Evolutionary conservation across 352 stramenopile species (phyloP).

Genomic region (Phytophthora brassicae): DNA sequence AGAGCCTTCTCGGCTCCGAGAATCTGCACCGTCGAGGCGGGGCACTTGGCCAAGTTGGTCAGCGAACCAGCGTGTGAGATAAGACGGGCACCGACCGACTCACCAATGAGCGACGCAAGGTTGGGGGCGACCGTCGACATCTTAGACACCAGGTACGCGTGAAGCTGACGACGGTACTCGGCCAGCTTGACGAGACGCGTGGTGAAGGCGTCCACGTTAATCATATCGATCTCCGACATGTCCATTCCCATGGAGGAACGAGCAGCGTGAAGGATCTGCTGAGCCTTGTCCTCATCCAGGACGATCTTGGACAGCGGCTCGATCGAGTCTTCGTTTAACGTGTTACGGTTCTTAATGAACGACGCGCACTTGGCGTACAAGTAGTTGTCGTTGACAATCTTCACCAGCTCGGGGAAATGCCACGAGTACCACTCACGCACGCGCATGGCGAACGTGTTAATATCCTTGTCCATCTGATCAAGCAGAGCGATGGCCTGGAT

Average conservation of each 20-base stretch:
- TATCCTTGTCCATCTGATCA: conserved; percentile 99
- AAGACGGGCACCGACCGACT: conserved; percentile 98
- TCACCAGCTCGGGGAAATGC: conserved; percentile 99
- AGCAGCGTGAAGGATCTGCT: conserved; percentile 94
- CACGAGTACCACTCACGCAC: conserved; percentile 99
- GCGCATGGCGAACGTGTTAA: conserved; percentile 99
- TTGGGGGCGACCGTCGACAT: conserved; percentile 99
- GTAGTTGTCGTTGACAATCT: conserved; percentile 99
- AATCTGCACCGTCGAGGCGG: conserved; percentile 99
- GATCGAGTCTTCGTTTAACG: conserved; percentile 78
- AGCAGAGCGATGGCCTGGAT: conserved; percentile 99
- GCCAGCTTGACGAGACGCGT: conserved; percentile 98
- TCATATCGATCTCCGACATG: conserved; percentile 99
- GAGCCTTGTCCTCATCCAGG: conserved; percentile 96
- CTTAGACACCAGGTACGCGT: conserved; percentile 95
- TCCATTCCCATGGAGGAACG: conserved; percentile 99
- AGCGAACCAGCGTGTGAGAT: conserved; percentile 99
- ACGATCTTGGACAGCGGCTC: conserved; percentile 92
- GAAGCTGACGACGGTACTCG: conserved; percentile 96
- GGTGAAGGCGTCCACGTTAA: conserved; percentile 99
- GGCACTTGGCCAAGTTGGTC: conserved; percentile 99
- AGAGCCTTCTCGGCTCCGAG: conserved; percentile 99
- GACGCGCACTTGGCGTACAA: conserved; percentile 97
- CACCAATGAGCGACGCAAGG: conserved; percentile 98
- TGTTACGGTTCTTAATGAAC: conserved; percentile 95